These are phyloP conservation scores for Lipomyces kockii DNA, from an alignment of 805 yeast species.

Conservation along the genomic window DNA sequence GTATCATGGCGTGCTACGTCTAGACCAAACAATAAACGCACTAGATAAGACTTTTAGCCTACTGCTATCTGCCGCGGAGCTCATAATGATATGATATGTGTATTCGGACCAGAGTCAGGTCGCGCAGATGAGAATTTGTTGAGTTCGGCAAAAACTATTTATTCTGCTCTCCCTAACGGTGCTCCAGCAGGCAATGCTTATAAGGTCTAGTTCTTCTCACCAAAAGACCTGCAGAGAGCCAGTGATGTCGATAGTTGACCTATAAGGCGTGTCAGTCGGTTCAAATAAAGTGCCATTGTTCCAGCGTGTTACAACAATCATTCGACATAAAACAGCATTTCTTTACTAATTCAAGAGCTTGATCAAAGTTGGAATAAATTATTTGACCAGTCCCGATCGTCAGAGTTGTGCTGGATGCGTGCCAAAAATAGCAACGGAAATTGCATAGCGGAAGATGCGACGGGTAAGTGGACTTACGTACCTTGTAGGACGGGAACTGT, in stretches of 20 bases:
- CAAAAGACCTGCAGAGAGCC: neutral
- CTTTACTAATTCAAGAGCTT: neutral
- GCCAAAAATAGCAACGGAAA: neutral
- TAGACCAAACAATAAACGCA: constrained; percentile 2
- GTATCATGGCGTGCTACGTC: neutral
- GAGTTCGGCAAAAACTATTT: neutral
- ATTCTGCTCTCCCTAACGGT: neutral
- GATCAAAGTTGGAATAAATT: neutral
- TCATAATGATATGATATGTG: neutral
- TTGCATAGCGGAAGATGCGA: no score
- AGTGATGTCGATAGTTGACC: neutral
- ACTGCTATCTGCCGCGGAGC: constrained; percentile 17
- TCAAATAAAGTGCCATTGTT: neutral
- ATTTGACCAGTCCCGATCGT: neutral
- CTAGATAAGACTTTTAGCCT: constrained; percentile 24
- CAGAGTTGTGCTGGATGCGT: neutral
- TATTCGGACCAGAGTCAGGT: neutral
- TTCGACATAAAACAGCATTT: neutral
- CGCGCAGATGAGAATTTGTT: neutral
- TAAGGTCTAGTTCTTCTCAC: neutral
- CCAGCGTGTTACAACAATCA: neutral
- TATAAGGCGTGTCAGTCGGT: neutral
- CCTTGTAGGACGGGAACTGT: neutral
- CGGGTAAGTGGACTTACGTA: neutral
- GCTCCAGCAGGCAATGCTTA: neutral